Evolutionary conservation across 345 rosid species (phyloP).

Genomic region (Populus ilicifolia): DNA sequence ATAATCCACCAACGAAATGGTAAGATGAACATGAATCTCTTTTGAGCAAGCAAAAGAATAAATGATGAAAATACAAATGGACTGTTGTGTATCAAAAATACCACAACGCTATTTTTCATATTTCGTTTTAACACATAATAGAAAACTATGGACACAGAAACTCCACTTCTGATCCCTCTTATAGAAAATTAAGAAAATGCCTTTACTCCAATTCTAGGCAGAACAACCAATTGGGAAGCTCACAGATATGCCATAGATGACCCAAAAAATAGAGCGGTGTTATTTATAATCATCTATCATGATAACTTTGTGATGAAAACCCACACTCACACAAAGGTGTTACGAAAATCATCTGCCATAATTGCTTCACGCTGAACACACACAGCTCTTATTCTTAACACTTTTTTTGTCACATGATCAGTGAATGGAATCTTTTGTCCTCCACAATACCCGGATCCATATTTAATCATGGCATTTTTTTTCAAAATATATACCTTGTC

Average conservation of each 20-base stretch:
- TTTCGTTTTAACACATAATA: neutral
- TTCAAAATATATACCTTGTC: conserved; percentile 56
- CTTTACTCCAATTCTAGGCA: neutral
- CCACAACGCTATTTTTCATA: neutral
- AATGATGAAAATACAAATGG: too few relatives aligned
- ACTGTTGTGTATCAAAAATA: neutral
- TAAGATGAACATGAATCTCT: too few relatives aligned
- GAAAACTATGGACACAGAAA: neutral
- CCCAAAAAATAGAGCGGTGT: neutral
- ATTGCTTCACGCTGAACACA: too few relatives aligned
- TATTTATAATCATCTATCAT: neutral
- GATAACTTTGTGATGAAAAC: neutral
- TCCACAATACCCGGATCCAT: neutral
- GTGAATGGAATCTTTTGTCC: neutral
- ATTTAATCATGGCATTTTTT: neutral
- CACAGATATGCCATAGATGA: neutral
- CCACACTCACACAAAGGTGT: too few relatives aligned
- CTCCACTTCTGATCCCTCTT: neutral
- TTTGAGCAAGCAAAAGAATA: too few relatives aligned
- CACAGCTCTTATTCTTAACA: neutral
- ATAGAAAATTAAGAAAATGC: neutral
- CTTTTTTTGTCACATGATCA: neutral
- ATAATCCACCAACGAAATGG: conserved; percentile 8
- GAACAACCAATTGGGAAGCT: neutral
- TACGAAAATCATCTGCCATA: too few relatives aligned